These are phyloP conservation scores for Candida vaughaniae DNA, from an alignment of 805 yeast species.

Conservation along the genomic window DNA sequence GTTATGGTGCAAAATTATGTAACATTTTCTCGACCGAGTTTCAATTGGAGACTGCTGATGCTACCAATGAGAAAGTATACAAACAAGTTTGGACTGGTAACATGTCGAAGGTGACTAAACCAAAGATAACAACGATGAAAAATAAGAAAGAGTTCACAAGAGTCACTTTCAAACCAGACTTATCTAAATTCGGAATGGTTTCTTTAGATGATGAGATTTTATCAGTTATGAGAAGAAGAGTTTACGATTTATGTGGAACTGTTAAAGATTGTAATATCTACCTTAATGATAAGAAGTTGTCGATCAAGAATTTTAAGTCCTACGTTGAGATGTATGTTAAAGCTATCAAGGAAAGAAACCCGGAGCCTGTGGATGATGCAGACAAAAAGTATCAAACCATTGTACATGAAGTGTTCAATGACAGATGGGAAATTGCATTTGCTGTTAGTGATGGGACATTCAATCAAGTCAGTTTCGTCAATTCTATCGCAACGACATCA, in stretches of 20 bases:
- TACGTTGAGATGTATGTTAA: slow-evolving; percentile 88
- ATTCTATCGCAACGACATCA: slow-evolving; percentile 93
- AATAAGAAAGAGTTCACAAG: slow-evolving; percentile 77
- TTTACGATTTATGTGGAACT: slow-evolving; percentile 92
- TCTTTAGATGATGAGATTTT: slow-evolving; percentile 76
- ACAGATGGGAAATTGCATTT: slow-evolving; percentile 95
- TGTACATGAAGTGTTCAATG: slow-evolving; percentile 76
- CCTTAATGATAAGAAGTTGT: slow-evolving; percentile 71
- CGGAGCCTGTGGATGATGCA: slow-evolving; percentile 35
- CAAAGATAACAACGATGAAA: slow-evolving; percentile 62
- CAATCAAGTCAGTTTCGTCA: slow-evolving; percentile 94
- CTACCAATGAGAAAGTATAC: slow-evolving; percentile 58
- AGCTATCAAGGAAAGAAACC: slow-evolving; percentile 59
- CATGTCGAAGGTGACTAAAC: slow-evolving; percentile 76
- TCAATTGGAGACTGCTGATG: slow-evolving; percentile 85
- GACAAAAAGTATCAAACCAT: slow-evolving; percentile 43
- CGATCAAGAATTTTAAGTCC: slow-evolving; percentile 72
- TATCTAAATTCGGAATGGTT: slow-evolving; percentile 82
- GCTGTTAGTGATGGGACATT: slow-evolving; percentile 88
- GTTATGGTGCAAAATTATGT: slow-evolving; percentile 96
- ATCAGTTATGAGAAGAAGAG: slow-evolving; percentile 88
- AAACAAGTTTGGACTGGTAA: slow-evolving; percentile 84
- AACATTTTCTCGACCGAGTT: slow-evolving; percentile 92
- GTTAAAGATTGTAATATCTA: slow-evolving; percentile 77
- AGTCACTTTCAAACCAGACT: slow-evolving; percentile 85